Percentiles rank a stretch among this genome's conserved stretches.
Evolutionary conservation across 2,329 filamentous ascomycete genomes (phyloP).

Genomic region (Fusarium sp.): DNA sequence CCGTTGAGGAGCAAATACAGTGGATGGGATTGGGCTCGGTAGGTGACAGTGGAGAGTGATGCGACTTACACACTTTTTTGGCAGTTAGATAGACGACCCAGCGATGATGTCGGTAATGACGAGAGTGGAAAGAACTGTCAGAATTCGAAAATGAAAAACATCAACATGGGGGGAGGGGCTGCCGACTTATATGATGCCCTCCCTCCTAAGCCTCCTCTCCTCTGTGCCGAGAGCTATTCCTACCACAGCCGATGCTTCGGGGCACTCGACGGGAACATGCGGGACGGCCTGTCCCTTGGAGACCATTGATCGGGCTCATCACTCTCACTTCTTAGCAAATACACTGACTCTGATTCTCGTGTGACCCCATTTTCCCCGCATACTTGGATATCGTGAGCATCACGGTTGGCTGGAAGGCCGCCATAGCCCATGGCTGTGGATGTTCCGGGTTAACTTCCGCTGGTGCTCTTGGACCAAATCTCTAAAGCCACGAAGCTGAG

Average conservation of each 20-base stretch:
- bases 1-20: conserved; percentile 29
- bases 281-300: conserved; percentile 38
- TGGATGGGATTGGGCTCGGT: conserved; percentile 35
- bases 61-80: conserved; percentile 39
- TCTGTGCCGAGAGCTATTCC: conserved; percentile 44
- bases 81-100: conserved; percentile 26
- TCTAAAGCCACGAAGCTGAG: conserved; percentile 9
- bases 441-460: conserved; percentile 13
- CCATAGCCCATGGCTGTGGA: conserved; percentile 27
- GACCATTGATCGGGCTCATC: conserved; percentile 33
- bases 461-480: conserved; percentile 11
- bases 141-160: conserved; percentile 15
- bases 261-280: conserved; percentile 45
- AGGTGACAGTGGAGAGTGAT: conserved; percentile 34
- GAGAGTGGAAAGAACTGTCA: conserved; percentile 26
- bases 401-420: conserved; percentile 37
- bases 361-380: conserved; percentile 43
- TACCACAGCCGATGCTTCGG: conserved; percentile 44
- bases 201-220: conserved; percentile 27
- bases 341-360: conserved; percentile 40
- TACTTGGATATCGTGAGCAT: conserved; percentile 35
- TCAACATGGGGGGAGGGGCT: conserved; percentile 26
- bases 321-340: conserved; percentile 26
- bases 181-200: conserved; percentile 35
- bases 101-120: conserved; percentile 37